phyloP scores from a whole-genome alignment of 1,284 basidiomycete genomes.

The Psilocybe mexicana region DNA sequence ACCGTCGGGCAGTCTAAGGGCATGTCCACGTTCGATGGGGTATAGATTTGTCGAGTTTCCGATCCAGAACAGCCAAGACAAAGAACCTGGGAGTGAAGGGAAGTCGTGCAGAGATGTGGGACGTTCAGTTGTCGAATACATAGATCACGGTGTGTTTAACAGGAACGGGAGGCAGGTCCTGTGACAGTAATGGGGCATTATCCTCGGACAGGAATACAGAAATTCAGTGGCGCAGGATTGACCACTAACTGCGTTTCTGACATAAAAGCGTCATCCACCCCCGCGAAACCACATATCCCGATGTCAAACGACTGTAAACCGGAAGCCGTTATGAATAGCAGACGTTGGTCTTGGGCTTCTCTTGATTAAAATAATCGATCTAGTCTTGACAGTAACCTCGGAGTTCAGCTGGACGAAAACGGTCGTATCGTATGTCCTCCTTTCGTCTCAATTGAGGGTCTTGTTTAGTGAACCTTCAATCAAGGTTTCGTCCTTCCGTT shows the following conservation, averaged over 20 bases:
- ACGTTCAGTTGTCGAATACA: no score
- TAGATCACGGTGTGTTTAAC: not conserved
- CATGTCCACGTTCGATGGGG: no score
- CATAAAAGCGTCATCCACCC: slow-evolving; percentile 6
- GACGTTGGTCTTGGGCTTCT: not conserved
- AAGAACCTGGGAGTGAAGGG: not conserved
- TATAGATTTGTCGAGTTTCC: not conserved
- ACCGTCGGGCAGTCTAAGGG: no score
- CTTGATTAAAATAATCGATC: not conserved
- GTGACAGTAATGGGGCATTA: not conserved
- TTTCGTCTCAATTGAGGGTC: no score
- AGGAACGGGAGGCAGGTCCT: not conserved
- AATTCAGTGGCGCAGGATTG: not conserved
- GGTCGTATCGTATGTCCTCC: no score
- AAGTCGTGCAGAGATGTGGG: not conserved
- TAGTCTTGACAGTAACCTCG: not conserved
- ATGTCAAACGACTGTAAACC: not conserved
- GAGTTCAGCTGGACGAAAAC: slow-evolving; percentile 1
- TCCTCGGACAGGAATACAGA: not conserved
- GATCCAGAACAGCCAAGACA: not conserved
- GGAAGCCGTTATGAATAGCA: slow-evolving; percentile 5
- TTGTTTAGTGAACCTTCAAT: slow-evolving; percentile 1
- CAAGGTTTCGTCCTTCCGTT: not conserved
- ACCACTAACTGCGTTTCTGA: not conserved
- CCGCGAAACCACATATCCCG: not conserved